Evolutionary conservation across 1,284 basidiomycete species (phyloP).

Genomic region (Irpex rosettiformis): DNA sequence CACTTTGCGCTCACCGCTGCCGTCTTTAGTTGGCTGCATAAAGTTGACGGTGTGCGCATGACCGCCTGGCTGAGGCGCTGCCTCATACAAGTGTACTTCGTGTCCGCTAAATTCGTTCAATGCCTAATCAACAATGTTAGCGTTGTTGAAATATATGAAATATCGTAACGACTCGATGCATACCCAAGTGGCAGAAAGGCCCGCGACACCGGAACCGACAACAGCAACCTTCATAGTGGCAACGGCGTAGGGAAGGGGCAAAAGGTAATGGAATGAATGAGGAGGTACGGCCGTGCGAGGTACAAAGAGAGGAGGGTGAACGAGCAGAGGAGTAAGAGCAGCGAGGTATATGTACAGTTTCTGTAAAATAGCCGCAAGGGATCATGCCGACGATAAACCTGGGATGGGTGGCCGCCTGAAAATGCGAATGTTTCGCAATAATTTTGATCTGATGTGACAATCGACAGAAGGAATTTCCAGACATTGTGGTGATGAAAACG

Average conservation of each 20-base stretch:
- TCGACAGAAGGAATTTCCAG: no score
- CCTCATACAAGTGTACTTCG: conserved; percentile 2
- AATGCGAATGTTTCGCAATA: not conserved
- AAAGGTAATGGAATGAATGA: not conserved
- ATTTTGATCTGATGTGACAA: no score
- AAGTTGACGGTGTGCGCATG: conserved; percentile 1
- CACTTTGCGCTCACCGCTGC: not conserved
- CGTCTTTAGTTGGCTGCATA: not conserved
- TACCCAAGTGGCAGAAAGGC: not conserved
- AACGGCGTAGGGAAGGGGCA: not conserved
- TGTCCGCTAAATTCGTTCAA: not conserved
- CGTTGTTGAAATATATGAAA: not conserved
- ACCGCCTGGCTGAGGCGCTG: not conserved
- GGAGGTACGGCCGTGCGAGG: not conserved
- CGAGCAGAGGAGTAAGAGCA: not conserved
- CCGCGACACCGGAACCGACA: conserved; percentile 1
- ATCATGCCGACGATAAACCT: not conserved
- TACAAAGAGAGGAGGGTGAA: not conserved
- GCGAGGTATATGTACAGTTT: not conserved
- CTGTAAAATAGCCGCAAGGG: not conserved
- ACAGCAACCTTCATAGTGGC: not conserved
- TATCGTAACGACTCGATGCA: not conserved
- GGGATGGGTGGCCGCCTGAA: not conserved
- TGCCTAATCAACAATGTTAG: not conserved
- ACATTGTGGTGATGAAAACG: not conserved